Base-by-base conservation (phyloP, 2,329 filamentous ascomycete genomes). In the Arthrobotrys megalospora region DNA sequence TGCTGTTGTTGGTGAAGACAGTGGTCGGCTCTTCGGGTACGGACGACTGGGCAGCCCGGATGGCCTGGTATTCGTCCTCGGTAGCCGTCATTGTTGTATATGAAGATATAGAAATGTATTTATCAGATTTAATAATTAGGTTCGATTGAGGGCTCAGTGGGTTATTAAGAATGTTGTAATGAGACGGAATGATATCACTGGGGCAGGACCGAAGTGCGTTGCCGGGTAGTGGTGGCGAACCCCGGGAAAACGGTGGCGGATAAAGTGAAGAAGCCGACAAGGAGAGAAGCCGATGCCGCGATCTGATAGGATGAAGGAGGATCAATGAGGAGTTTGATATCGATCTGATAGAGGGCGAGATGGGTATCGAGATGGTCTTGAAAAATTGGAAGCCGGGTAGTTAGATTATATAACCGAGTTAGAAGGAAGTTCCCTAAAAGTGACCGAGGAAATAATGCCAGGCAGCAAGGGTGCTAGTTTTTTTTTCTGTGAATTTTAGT, bases 11-110 rank as follows among this genome's bases (percentile, higher is more conserved):
- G 12, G 47, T 6, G 43, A 55, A 60, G 32, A 67, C 48, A 1
- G n/a, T 45, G 55, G 41, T 45, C 6, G 79, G 76, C 38, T 80
- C 76, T 50, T 80, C 70, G 11, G 76, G 79, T 28, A 81, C 60
- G 12, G 67, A 60, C 12, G 77, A 69, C 36, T 80, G 58, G 48
- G 63, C 67, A 47, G 67, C 75, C 28, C 67, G 67, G 50, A 67
- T 60, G 43, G 70, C 75, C 60, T 66, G 72, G 66, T 72, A 78
- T 43, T 78, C 75, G 24, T 67, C 67, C 53, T 78, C 75, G 34
- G 75, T 68, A 52, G 75, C 75, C n/a, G 75, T 78, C 75, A 78
- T 78, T 48, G 41, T 60, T 36, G 43, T 48, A 48, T 48, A 14
- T 14, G 24, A 45, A 10, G 45, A 60, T 60, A 48, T 24, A 12